phyloP scores from a whole-genome alignment of 768 basidiomycete species.

The Rhizopogon salebrosus region DNA sequence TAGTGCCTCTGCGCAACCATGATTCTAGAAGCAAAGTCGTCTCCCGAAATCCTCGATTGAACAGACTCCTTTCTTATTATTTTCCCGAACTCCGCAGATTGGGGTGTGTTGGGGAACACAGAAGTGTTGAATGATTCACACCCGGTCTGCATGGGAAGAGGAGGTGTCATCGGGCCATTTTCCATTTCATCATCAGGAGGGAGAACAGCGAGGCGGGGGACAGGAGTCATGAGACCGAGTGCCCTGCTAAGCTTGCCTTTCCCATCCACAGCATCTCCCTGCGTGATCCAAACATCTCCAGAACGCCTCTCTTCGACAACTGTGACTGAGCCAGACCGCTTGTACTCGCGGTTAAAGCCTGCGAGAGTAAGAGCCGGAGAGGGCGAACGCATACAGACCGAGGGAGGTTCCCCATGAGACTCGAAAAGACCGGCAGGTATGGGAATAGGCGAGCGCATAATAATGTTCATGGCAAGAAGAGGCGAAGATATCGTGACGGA shows the following conservation, averaged over 20 bases:
- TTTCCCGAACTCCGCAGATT: constrained; percentile 54
- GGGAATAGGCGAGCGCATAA: constrained; percentile 58
- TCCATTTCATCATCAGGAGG: constrained; percentile 42
- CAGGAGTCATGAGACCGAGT: constrained; percentile 55
- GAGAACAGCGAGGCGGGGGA: constrained; percentile 64
- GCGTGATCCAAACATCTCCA: constrained; percentile 69
- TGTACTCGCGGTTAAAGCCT: constrained; percentile 36
- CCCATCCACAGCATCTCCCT: constrained; percentile 68
- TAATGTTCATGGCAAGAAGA: constrained; percentile 54
- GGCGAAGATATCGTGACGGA: constrained; percentile 69
- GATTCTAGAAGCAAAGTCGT: constrained; percentile 47
- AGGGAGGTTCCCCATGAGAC: constrained; percentile 36
- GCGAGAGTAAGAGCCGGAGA: constrained; percentile 34
- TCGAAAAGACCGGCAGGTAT: constrained; percentile 66
- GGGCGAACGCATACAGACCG: constrained; percentile 37
- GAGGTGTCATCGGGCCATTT: constrained; percentile 45
- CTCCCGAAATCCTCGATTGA: constrained; percentile 49
- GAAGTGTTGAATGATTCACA: constrained; percentile 37
- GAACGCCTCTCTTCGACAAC: constrained; percentile 68
- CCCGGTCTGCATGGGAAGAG: constrained; percentile 55
- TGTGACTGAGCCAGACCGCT: constrained; percentile 56
- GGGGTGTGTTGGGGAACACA: constrained; percentile 45
- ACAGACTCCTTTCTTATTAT: constrained; percentile 45
- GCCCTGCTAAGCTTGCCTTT: constrained; percentile 58
- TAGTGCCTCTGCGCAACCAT: constrained; percentile 75